Evolutionary conservation across 768 basidiomycete species (phyloP).

Genomic region (Cubamyces lactineus): DNA sequence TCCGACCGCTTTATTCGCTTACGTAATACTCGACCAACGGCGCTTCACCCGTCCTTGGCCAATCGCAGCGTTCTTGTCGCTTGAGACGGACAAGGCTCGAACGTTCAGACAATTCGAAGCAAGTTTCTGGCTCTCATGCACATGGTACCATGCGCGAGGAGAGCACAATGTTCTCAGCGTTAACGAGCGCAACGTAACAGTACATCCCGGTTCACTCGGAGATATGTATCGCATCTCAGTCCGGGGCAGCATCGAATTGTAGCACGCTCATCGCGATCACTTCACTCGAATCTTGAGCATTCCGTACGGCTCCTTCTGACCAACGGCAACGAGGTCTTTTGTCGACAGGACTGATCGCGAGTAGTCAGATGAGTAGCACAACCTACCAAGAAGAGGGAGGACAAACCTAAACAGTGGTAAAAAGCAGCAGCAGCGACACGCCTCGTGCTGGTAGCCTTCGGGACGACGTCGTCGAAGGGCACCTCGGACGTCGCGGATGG

Average conservation of each 20-base stretch:
- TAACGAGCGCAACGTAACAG: no score
- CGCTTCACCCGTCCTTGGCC: neutral
- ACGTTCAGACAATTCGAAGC: no score
- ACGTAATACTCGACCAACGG: neutral
- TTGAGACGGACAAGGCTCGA: neutral
- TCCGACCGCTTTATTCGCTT: slow-evolving; percentile 3
- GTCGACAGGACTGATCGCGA: slow-evolving; percentile 67
- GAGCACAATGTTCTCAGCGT: no score
- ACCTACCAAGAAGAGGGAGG: neutral
- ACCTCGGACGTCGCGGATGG: slow-evolving; percentile 50
- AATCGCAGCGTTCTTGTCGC: neutral
- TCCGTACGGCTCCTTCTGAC: slow-evolving; percentile 65
- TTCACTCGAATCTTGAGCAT: slow-evolving; percentile 47
- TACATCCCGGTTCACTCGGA: no score
- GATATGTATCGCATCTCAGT: no score
- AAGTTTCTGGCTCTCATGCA: no score
- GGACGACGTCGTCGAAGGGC: slow-evolving; percentile 68
- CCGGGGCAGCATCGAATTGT: neutral
- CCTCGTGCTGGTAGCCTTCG: slow-evolving; percentile 64
- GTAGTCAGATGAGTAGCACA: no score
- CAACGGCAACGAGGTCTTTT: slow-evolving; percentile 65
- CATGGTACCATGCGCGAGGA: neutral
- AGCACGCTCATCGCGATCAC: slow-evolving; percentile 26
- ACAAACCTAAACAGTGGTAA: slow-evolving; percentile 81
- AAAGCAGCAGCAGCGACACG: slow-evolving; percentile 83